Base-by-base conservation (phyloP, 805 yeast genomes). In the Suhomyces vadensis region DNA sequence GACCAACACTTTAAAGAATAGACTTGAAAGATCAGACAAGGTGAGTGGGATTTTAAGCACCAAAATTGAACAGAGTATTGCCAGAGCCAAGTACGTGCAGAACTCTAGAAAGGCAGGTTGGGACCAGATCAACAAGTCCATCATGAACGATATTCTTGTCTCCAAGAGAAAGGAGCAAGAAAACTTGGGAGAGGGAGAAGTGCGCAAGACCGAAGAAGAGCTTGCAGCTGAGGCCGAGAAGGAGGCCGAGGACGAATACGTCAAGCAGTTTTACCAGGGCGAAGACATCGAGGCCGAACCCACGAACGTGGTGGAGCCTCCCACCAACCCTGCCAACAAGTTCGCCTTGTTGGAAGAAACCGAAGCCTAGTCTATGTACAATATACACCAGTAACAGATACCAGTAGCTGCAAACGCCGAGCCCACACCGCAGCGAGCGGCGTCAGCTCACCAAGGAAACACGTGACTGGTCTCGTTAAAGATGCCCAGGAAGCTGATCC, bases 71-170 rank as follows among this genome's bases (percentile, higher is more conserved):
- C 81, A 79, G 52, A 81, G 88, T 51, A 77, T 82, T 21, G 74
- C 75, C 37, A 75, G 88, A 56, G 83, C 87, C 17, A 82, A 73
- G 53, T 77, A 70, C 52, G 81, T 85, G 22, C 84, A 79, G 53
- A 67, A 62, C 16, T 72, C 84, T 8, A 74, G 94, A 62, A 85
- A 83, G 60, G 67, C 87, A 0, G 83, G 80, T 11, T 85, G 92
- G 94, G 90, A 84, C 39, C 67, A 73, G 35, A 82, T 83, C 43
- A 85, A 84, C 57, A 69, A 75, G 46, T 60, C 63, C 23, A 61
- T 63, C 21, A 52, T 46, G 33, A 52, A 51, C 38, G 45, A 44
- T 31, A 33, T 42, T 37, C 43, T 35, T 6, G 51, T 37, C 8
- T 41, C 31, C 9, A 37, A 42, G 35, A 16, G 41, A 36, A 31